Evolutionary conservation across 116 monocot genomes (phyloP).

Genomic region (Zostera marina): DNA sequence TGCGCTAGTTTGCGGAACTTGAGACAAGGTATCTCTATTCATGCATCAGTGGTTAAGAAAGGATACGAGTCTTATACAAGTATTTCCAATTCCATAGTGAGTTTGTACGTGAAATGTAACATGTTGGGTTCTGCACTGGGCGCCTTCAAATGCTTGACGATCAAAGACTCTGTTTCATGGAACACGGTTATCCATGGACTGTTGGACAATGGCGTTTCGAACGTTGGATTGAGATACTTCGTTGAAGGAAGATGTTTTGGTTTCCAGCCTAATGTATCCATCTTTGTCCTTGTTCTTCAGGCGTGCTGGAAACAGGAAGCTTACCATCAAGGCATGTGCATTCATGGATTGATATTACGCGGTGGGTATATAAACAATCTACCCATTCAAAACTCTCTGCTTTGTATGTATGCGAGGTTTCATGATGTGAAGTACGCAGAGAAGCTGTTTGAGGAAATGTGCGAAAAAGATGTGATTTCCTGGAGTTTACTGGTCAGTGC

Average conservation of each 20-base stretch:
- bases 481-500: slow-evolving; percentile 57
- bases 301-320: slow-evolving; percentile 46
- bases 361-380: slow-evolving; percentile 19
- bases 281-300: slow-evolving; percentile 40
- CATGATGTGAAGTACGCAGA: slow-evolving; percentile 22
- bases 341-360: slow-evolving; percentile 34
- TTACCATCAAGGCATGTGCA: slow-evolving; percentile 12
- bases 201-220: slow-evolving; percentile 12
- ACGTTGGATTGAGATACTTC: slow-evolving; percentile 22
- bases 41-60: slow-evolving; percentile 40
- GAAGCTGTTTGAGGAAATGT: slow-evolving; percentile 58
- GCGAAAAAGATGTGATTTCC: slow-evolving; percentile 40
- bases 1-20: slow-evolving; percentile 18
- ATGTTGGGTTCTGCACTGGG: slow-evolving; percentile 20
- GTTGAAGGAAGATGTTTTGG: slow-evolving; percentile 15
- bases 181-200: slow-evolving; percentile 54
- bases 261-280: slow-evolving; percentile 40
- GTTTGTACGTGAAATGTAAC: slow-evolving; percentile 47
- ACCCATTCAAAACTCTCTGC: slow-evolving; percentile 37
- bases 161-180: slow-evolving; percentile 70
- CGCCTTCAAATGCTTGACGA: slow-evolving; percentile 20
- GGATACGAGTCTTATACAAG: slow-evolving; percentile 25
- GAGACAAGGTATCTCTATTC: slow-evolving; percentile 26
- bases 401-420: slow-evolving; percentile 36
- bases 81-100: slow-evolving; percentile 44